Percentiles rank a stretch among this genome's conserved stretches.
These are phyloP conservation scores for Xylariomycetidae sp. DNA, from an alignment of 2,329 filamentous ascomycete genomes.

Conservation along the genomic window DNA sequence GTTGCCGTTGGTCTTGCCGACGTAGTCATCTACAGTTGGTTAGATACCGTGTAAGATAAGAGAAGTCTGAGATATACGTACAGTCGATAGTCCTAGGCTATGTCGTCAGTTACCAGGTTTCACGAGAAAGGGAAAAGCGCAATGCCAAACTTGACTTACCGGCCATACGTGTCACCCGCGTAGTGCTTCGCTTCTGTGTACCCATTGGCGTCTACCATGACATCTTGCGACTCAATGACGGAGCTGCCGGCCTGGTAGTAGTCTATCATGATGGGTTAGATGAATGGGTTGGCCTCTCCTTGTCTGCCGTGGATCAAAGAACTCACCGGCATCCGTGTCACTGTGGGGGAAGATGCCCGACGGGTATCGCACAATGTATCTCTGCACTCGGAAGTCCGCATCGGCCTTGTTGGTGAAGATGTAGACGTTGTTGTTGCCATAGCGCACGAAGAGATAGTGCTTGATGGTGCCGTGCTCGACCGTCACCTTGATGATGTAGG, in stretches of 20 bases:
- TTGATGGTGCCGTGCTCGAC: constrained; percentile 28
- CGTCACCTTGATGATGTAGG: constrained; percentile 29
- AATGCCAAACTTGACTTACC: constrained; percentile 30
- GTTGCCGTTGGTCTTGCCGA: constrained; percentile 29
- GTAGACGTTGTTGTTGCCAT: constrained; percentile 33
- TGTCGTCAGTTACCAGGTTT: no score
- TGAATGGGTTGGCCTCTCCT: not conserved
- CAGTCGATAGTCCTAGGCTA: no score
- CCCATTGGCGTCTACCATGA: constrained; percentile 21
- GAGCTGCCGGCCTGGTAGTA: constrained; percentile 28
- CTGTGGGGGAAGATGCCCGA: constrained; percentile 24
- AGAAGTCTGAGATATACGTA: no score
- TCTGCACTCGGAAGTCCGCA: constrained; percentile 30
- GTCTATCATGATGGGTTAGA: constrained; percentile 13
- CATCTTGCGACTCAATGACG: constrained; percentile 28
- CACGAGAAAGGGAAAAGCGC: constrained; percentile 7
- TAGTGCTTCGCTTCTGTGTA: constrained; percentile 36
- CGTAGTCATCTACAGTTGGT: constrained; percentile 28
- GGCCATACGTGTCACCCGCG: constrained; percentile 31
- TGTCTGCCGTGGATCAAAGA: no score
- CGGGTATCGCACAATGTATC: constrained; percentile 31
- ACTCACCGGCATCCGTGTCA: constrained; percentile 14
- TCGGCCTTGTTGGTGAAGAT: constrained; percentile 38
- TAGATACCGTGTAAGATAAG: no score
- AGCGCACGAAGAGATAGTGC: constrained; percentile 29